Percentiles rank a stretch among this genome's conserved stretches.
Conservation (phyloP, 2,329 filamentous ascomycete species). For the Blastomyces emzantsi region DNA sequence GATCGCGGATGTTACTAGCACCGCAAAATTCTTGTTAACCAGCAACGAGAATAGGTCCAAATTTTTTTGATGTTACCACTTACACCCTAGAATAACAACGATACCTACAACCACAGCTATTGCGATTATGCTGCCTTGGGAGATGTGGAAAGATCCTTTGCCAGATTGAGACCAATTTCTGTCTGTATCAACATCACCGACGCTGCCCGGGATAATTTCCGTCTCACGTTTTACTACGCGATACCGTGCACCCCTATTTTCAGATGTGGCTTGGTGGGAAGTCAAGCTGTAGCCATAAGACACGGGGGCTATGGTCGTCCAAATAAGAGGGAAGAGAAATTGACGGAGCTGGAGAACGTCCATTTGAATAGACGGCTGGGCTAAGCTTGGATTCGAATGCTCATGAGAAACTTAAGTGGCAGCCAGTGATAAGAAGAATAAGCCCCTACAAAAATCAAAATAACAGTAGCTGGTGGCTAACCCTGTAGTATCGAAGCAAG, state of each 20-base stretch:
- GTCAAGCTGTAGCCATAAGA: background rate
- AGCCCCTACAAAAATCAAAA: background rate
- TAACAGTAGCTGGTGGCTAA: background rate
- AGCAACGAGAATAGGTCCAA: background rate
- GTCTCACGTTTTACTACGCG: background rate
- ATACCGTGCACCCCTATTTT: background rate
- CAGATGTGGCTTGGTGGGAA: background rate
- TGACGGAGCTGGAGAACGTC: background rate
- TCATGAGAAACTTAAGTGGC: background rate
- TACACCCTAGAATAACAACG: constrained; percentile 62
- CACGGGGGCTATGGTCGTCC: background rate
- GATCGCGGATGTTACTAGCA: constrained; percentile 51
- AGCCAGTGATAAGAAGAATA: background rate
- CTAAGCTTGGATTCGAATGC: background rate
- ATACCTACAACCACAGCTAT: constrained; percentile 63
- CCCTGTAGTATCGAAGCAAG: background rate
- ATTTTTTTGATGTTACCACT: constrained; percentile 23
- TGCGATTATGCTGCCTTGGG: constrained; percentile 60
- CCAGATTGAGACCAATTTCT: constrained; percentile 58
- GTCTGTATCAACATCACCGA: constrained; percentile 27
- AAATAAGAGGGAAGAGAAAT: background rate
- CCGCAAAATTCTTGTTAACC: constrained; percentile 7
- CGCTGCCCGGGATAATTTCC: constrained; percentile 11
- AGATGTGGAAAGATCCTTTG: constrained; percentile 53
- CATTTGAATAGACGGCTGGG: background rate